Evolutionary conservation across 2,329 filamentous ascomycete species (phyloP).

Genomic region (Fusarium denticulatum): DNA sequence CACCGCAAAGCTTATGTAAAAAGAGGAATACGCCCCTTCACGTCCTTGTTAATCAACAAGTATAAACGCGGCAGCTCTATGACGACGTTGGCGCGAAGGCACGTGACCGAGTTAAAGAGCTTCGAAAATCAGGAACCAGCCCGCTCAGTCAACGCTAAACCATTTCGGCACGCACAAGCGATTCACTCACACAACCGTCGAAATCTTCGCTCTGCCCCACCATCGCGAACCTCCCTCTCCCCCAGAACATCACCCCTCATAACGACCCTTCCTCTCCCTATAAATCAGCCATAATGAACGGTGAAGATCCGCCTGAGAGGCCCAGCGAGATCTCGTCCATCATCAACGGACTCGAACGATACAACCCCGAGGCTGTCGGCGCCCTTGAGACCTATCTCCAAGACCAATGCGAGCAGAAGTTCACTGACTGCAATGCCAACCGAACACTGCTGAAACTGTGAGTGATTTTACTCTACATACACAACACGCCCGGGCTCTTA

Average conservation of each 20-base stretch:
- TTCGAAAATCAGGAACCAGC: conserved; percentile 30
- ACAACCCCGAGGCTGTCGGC: conserved; percentile 96
- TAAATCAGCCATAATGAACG: conserved; percentile 63
- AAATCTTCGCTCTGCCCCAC: conserved; percentile 57
- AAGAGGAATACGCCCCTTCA: conserved; percentile 10
- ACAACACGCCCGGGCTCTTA: conserved; percentile 41
- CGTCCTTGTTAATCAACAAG: conserved; percentile 10
- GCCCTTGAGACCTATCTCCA: conserved; percentile 94
- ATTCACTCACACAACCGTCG: conserved; percentile 52
- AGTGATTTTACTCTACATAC: conserved; percentile 57
- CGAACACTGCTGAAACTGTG: conserved; percentile 96
- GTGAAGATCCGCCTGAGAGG: conserved; percentile 89
- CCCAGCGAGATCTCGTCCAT: conserved; percentile 93
- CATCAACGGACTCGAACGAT: conserved; percentile 96
- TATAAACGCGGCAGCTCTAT: conserved; percentile 38
- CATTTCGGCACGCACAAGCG: conserved; percentile 52
- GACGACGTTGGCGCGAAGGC: conserved; percentile 47
- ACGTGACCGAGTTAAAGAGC: conserved; percentile 45
- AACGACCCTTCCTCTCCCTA: conserved; percentile 37
- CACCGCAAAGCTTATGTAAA: not conserved
- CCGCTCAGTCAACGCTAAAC: conserved; percentile 46
- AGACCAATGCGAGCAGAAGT: conserved; percentile 94
- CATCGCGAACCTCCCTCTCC: conserved; percentile 50
- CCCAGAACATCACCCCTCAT: conserved; percentile 41
- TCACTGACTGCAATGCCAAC: conserved; percentile 96